Conservation (phyloP, 2,329 filamentous ascomycete species). For the Cladophialophora yegresii region DNA sequence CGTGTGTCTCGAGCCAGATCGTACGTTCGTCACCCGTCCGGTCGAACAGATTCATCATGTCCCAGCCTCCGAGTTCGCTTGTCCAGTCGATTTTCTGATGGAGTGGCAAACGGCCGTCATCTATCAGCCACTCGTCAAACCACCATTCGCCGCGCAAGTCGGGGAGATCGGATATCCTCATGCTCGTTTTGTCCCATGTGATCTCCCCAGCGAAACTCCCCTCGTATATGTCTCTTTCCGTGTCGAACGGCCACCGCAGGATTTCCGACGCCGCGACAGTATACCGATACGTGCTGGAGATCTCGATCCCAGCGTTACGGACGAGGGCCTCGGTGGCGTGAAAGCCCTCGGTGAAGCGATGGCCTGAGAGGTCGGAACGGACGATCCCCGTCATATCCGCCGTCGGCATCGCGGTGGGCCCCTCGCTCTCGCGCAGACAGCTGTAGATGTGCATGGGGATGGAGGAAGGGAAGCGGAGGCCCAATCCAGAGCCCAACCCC, state of each 20-base stretch:
- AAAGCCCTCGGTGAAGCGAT: background rate
- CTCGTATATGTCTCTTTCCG: background rate
- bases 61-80: background rate
- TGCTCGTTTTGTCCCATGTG: background rate
- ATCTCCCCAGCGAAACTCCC: background rate
- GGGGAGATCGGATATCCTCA: background rate
- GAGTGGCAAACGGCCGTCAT: background rate
- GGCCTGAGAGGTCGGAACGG: background rate
- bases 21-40: background rate
- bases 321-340: background rate
- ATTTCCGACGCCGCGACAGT: background rate
- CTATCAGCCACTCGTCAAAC: background rate
- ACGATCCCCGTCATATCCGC: background rate
- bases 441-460: background rate
- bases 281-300: background rate
- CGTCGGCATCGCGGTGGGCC: background rate
- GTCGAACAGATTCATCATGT: background rate
- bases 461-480: background rate
- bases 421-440: background rate
- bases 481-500: background rate
- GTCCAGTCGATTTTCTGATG: background rate
- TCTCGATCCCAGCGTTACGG: background rate
- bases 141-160: background rate
- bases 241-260: background rate
- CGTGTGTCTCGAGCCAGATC: background rate